Base-by-base conservation (phyloP, 164 flowering plant species). In the Kingdonia uniflora region DNA sequence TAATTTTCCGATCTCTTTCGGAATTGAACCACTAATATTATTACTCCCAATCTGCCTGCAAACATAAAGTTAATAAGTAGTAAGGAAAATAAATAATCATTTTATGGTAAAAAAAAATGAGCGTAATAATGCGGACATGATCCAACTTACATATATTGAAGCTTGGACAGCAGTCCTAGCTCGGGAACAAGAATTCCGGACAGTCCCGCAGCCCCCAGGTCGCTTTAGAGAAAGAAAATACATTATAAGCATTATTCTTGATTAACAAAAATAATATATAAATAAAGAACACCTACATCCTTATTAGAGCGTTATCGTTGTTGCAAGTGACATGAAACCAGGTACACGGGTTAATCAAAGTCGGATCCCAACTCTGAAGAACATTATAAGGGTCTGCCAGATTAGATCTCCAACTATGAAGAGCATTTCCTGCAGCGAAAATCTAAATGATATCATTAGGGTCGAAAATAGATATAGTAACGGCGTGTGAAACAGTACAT, bases 181-280 rank as follows among this genome's bases (percentile, higher is more conserved):
- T 33, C 24, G 25, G 68, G 68, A 25, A 58, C 42, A 57, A 69
- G 63, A 33, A 57, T 25, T 50, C 72, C 68, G 6, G 65, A 49
- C 11, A 69, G 19, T 38, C 63, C 55, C 0, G 63, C 57, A 14
- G 38, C 57, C 6, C 60, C 73, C 17, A 69, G 66, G 54, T 64
- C 6, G 23, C 4, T 23, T 4, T 45, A 19, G 49, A 45, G 20
- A 45, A 45, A 45, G 20, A 45, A 45, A 45, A 6, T 19, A 0
- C 14, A 45, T 11, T 17, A 45, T 11, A 45, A 6, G 4, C 23
- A 1, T 23, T 41, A 11, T 15, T 41, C 5, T 15, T 11, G 5
- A 41, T 8, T 8, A 15, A 11, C 15, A 8, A 41, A 41, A 41
- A 23, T 14, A 48, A 48, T 13, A 11, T 25, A 24, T 21, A 25